These are phyloP conservation scores for Spinacia oleracea DNA, from an alignment of 179 eudicot species.

Conservation along the genomic window DNA sequence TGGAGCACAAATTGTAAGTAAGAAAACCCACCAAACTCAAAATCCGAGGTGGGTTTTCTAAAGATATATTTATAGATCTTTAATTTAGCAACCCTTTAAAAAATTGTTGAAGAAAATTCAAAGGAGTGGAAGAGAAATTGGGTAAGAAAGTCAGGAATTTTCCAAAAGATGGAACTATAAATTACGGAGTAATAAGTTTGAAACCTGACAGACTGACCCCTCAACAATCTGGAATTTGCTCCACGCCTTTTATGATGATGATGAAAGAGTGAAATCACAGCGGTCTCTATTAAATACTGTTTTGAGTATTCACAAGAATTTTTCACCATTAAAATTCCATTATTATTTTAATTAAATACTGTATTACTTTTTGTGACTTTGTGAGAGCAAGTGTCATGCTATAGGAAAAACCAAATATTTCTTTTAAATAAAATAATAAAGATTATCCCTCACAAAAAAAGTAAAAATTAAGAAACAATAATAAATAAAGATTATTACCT, in stretches of 20 bases:
- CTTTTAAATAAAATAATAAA: background rate
- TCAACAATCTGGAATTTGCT: conserved; percentile 8
- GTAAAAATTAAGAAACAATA: background rate
- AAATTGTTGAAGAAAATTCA: background rate
- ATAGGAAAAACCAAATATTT: background rate
- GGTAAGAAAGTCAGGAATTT: too few relatives aligned
- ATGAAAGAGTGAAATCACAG: background rate
- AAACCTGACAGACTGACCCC: background rate
- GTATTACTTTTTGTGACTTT: too few relatives aligned
- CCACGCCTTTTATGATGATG: conserved; percentile 7
- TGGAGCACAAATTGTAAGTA: background rate
- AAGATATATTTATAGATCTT: conserved; percentile 15
- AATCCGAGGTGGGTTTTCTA: conserved; percentile 18
- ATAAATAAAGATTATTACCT: background rate
- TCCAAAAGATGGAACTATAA: too few relatives aligned
- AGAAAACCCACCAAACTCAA: conserved; percentile 23
- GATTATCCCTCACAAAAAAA: too few relatives aligned
- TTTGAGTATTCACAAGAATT: background rate
- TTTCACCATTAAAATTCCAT: background rate
- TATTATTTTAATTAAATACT: too few relatives aligned
- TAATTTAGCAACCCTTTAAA: too few relatives aligned
- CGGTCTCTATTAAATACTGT: background rate
- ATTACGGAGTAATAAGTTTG: too few relatives aligned
- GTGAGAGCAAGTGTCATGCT: too few relatives aligned
- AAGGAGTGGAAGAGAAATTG: background rate